These are phyloP conservation scores for Chenopodium formosanum DNA, from an alignment of 148 eudicot genomes.

Conservation along the genomic window DNA sequence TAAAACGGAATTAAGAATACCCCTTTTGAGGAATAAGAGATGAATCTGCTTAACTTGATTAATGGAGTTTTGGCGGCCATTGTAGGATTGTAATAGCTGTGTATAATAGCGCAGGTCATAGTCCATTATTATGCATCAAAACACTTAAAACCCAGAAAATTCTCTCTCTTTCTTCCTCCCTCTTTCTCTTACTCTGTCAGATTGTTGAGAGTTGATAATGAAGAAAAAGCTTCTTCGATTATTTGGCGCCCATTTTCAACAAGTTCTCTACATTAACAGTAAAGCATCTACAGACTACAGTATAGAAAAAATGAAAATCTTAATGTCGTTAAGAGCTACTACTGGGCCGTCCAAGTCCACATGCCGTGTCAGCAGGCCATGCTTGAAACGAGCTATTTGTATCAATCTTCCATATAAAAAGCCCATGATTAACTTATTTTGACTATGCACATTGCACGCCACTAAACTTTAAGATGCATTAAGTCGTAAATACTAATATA, in stretches of 20 bases:
- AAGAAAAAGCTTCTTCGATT: background rate
- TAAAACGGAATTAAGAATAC: constrained; percentile 46
- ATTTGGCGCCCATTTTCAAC: constrained; percentile 1
- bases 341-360: too few species aligned
- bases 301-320: too few species aligned
- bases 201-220: background rate
- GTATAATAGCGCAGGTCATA: constrained; percentile 47
- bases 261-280: too few species aligned
- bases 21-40: constrained; percentile 67
- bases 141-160: background rate
- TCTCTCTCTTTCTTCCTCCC: background rate
- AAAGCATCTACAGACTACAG: too few species aligned
- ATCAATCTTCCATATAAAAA: too few species aligned
- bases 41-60: constrained; percentile 65
- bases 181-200: background rate
- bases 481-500: too few species aligned
- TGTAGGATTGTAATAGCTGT: constrained; percentile 53
- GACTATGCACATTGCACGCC: too few species aligned
- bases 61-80: constrained; percentile 38
- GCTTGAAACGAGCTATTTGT: too few species aligned
- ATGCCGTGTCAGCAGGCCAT: too few species aligned
- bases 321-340: too few species aligned
- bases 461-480: too few species aligned
- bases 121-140: constrained; percentile 37
- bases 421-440: too few species aligned